Conservation (phyloP, 1,139 yeast genomes). For the Oligophagozyma castellii region DNA sequence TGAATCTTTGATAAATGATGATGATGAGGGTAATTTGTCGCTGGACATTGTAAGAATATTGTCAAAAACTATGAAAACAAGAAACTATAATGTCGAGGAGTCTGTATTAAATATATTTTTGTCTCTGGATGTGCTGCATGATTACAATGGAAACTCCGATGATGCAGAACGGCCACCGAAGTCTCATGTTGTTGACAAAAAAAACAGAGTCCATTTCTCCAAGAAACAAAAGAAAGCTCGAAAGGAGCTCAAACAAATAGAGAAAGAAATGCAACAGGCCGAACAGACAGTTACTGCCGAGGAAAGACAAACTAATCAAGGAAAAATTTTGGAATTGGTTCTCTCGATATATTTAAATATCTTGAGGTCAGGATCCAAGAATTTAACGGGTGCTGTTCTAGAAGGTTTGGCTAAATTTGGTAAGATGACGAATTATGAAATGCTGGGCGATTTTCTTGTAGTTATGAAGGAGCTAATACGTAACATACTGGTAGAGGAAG, state of each 20-base stretch:
- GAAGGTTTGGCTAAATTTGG: slow-evolving; percentile 89
- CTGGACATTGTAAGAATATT: slow-evolving; percentile 56
- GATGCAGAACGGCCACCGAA: slow-evolving; percentile 35
- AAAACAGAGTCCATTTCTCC: slow-evolving; percentile 77
- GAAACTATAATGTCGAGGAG: slow-evolving; percentile 74
- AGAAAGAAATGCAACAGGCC: slow-evolving; percentile 77
- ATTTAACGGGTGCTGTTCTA: slow-evolving; percentile 73
- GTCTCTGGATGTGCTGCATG: slow-evolving; percentile 61
- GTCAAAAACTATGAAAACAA: slow-evolving; percentile 55
- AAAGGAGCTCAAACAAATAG: slow-evolving; percentile 76
- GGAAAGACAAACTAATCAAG: slow-evolving; percentile 74
- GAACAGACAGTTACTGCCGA: slow-evolving; percentile 79
- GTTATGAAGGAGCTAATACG: slow-evolving; percentile 68
- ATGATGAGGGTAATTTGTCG: slow-evolving; percentile 67
- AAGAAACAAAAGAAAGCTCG: slow-evolving; percentile 79
- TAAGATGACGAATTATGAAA: slow-evolving; percentile 80
- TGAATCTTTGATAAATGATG: slow-evolving; percentile 56
- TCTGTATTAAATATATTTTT: slow-evolving; percentile 62
- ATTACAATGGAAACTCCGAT: slow-evolving; percentile 55
- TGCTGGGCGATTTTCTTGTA: slow-evolving; percentile 83
- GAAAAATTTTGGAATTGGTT: slow-evolving; percentile 63
- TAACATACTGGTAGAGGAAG: slow-evolving; percentile 34
- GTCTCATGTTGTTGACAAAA: slow-evolving; percentile 60
- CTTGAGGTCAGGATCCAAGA: slow-evolving; percentile 46
- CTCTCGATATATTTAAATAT: slow-evolving; percentile 67